phyloP scores from a whole-genome alignment of 1,284 basidiomycete genomes.

The Gymnopus androsaceus region DNA sequence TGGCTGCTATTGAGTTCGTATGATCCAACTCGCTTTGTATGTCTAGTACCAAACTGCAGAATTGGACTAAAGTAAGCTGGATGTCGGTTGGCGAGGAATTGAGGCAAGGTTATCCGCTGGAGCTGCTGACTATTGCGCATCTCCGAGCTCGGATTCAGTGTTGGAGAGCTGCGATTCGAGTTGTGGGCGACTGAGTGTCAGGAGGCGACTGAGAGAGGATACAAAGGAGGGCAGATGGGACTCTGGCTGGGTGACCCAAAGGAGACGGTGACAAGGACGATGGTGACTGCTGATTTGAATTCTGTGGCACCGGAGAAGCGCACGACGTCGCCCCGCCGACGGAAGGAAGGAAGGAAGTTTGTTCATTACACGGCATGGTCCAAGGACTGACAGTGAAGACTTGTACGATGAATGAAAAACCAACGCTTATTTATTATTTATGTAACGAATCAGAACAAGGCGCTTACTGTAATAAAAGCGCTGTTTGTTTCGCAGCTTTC shows the following conservation, averaged over 20 bases:
- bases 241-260: conserved; percentile 11
- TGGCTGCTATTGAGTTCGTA: conserved; percentile 81
- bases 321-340: no score
- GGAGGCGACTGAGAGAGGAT: conserved; percentile 22
- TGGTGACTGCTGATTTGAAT: conserved; percentile 62
- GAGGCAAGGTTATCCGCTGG: conserved; percentile 56
- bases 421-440: no score
- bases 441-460: no score
- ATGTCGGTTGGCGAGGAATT: conserved; percentile 4
- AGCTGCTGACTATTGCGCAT: conserved; percentile 60
- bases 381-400: no score
- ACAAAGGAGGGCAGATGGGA: conserved; percentile 7
- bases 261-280: conserved; percentile 33
- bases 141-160: conserved; percentile 74
- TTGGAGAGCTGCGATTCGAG: conserved; percentile 85
- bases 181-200: conserved; percentile 57
- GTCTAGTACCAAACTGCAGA: conserved; percentile 44
- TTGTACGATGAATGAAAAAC: no score
- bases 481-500: no score
- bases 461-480: no score
- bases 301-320: conserved; percentile 85
- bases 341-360: no score
- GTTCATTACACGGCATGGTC: no score
- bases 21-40: conserved; percentile 59
- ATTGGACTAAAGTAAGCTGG: conserved; percentile 4